Evolutionary conservation across 306 rosid species (phyloP), one percentile per base, ranked within the genome.

Genomic region (Psophocarpus tetragonolobus): DNA sequence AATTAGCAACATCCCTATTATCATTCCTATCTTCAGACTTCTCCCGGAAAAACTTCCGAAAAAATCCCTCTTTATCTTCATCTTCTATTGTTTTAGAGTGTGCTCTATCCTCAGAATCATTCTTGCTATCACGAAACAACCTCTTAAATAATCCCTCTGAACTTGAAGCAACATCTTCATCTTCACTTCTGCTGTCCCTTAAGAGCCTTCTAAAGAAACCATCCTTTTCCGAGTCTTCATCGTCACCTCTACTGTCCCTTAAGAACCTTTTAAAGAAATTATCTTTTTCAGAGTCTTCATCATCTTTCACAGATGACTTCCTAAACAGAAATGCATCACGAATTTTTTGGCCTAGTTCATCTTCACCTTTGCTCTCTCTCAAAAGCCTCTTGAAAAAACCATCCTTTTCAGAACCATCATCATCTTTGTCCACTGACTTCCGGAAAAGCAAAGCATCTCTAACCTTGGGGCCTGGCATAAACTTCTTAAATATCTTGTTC

Each of bases 381-480:
- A 90, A 76, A 79, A 96, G 84, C 90, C 97, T 96, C 89, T 88
- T 92, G 86, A 92, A 92, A 84, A 96, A 92, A 38, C 99, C 98
- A 76, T 96, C 98, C 84, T 92, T 95, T 83, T 95, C 98, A 67
- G 89, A 71, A n/a, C 86, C 97, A 42, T 85, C 91, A 5, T 84
- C 94, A n/a, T 90, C 97, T 82, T 91, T 93, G 67, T 96, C 98
- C 29, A 48, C 89, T 2, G 99, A 96, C 87, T 91, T 96, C 81
- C 99, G 85, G 77, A 96, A 96, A 48, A 88, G 91, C 61, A 95
- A 85, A 33, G 95, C 95, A 88, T 95, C 98, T 76, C 97, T 87
- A 54, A 95, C 90, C 89, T 92, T 95, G 1, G 90, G 90, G 78
- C 99, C 78, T 0, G 97, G 99, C 64, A 96, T 91, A 79, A 96